Percentiles rank a stretch among this genome's conserved stretches.
phyloP scores from a whole-genome alignment of 441 rosid genomes.

The Capsella rubella region DNA sequence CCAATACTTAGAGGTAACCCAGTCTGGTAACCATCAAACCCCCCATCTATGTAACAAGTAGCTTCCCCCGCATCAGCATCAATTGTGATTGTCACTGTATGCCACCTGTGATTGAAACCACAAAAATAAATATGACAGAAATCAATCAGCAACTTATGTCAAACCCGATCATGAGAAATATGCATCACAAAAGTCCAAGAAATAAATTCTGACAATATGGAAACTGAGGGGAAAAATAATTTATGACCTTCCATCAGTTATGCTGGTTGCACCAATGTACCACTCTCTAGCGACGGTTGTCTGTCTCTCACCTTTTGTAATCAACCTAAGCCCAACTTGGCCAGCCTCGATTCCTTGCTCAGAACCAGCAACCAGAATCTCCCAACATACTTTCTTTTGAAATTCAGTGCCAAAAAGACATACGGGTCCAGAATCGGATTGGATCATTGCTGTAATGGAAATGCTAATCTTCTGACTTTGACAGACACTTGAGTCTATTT shows the following conservation, averaged over 20 bases:
- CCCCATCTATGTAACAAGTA: slow-evolving; percentile 97
- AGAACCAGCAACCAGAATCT: slow-evolving; percentile 98
- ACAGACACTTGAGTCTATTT: slow-evolving; percentile 79
- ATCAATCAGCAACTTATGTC: slow-evolving; percentile 22
- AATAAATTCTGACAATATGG: slow-evolving; percentile 3
- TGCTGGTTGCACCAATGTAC: slow-evolving; percentile 98
- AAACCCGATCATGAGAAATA: slow-evolving; percentile 27
- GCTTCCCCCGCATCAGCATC: slow-evolving; percentile 98
- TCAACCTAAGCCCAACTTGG: slow-evolving; percentile 96
- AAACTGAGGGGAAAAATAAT: slow-evolving; percentile 35
- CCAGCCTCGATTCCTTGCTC: slow-evolving; percentile 99
- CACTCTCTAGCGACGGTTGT: slow-evolving; percentile 94
- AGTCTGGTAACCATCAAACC: slow-evolving; percentile 90
- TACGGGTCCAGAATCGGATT: slow-evolving; percentile 99
- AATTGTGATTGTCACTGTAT: slow-evolving; percentile 95
- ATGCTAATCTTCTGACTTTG: slow-evolving; percentile 90
- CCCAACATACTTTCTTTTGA: slow-evolving; percentile 98
- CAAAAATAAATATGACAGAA: slow-evolving; percentile 37
- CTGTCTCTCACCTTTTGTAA: slow-evolving; percentile 95
- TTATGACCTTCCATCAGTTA: slow-evolving; percentile 97
- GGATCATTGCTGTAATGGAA: slow-evolving; percentile 93
- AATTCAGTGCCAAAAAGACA: slow-evolving; percentile 98
- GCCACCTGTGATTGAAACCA: slow-evolving; percentile 80
- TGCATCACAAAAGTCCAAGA: slow-evolving; percentile 22
- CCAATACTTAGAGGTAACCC: slow-evolving; percentile 77